Conservation (phyloP, 208 protist species). For the Strigomonas culicis region DNA sequence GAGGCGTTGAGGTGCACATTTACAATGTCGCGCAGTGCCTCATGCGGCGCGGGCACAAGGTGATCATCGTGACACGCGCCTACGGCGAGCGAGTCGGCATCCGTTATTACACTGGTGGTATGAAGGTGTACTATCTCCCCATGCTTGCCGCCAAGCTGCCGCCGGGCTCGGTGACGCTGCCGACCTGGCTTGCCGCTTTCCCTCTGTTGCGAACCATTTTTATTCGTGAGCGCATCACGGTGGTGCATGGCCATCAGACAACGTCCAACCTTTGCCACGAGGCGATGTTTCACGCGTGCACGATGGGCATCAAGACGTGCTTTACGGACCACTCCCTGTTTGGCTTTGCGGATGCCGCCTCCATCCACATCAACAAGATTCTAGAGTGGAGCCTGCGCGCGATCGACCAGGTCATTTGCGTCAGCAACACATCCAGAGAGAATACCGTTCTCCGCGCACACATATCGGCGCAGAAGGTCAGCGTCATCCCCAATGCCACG, state of each 20-base stretch:
- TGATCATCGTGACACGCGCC: constrained; percentile 95
- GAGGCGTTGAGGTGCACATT: constrained; percentile 98
- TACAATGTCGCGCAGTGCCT: constrained; percentile 96
- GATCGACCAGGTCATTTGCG: constrained; percentile 97
- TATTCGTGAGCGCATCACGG: constrained; percentile 94
- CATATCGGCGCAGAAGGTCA: constrained; percentile 89
- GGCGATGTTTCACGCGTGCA: constrained; percentile 92
- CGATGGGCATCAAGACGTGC: constrained; percentile 94
- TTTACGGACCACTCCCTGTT: constrained; percentile 99
- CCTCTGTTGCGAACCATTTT: constrained; percentile 93
- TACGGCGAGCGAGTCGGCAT: constrained; percentile 95
- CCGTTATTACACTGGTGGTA: constrained; percentile 94
- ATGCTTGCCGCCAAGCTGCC: constrained; percentile 87
- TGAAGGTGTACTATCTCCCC: constrained; percentile 99
- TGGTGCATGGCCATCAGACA: constrained; percentile 97
- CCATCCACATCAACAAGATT: constrained; percentile 97
- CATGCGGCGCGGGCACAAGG: constrained; percentile 94
- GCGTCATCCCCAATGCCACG: constrained; percentile 98
- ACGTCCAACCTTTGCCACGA: constrained; percentile 96
- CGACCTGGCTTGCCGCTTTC: constrained; percentile 81
- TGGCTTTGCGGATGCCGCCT: constrained; percentile 94
- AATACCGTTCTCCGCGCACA: constrained; percentile 96
- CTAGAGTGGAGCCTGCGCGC: constrained; percentile 94
- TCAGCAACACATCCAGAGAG: constrained; percentile 98
- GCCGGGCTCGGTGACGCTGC: constrained; percentile 88